phyloP scores from a whole-genome alignment of 345 rosid species.

The Kandelia obovata region DNA sequence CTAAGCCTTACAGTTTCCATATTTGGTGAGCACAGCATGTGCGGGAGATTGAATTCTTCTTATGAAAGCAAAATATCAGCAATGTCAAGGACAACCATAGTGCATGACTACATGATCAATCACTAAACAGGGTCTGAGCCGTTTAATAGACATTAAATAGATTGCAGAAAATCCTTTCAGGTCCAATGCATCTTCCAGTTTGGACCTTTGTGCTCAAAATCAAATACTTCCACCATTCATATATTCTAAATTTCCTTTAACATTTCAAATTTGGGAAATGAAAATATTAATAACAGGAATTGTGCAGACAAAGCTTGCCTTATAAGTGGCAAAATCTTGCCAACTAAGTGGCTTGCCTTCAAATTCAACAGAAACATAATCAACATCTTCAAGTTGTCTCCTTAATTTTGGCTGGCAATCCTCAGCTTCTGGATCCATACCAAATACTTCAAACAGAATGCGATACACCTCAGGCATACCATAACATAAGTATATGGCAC shows the following conservation, averaged over 20 bases:
- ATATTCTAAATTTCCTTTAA: neutral
- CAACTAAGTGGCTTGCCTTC: conserved; percentile 76
- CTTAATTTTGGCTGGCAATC: conserved; percentile 88
- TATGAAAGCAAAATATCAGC: neutral
- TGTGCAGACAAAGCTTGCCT: conserved; percentile 39
- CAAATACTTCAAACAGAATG: conserved; percentile 90
- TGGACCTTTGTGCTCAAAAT: no score
- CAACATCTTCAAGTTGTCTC: conserved; percentile 94
- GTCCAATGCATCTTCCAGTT: no score
- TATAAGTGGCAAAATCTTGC: conserved; percentile 90
- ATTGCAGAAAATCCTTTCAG: no score
- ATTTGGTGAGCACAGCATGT: neutral
- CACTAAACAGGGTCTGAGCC: neutral
- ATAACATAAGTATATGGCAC: conserved; percentile 88
- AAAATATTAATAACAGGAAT: neutral
- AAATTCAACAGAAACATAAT: conserved; percentile 88
- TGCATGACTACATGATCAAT: neutral
- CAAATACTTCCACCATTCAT: neutral
- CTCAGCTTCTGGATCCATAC: conserved; percentile 93
- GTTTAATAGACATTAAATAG: no score
- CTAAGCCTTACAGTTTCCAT: neutral
- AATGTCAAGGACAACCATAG: neutral
- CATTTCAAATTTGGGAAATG: neutral
- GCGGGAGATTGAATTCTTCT: neutral
- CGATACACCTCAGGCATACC: conserved; percentile 98